A percentile compares a stretch with the other conserved stretches of the same genome.
Evolutionary conservation across 495 filamentous ascomycete genomes (phyloP).

Genomic region (Aspergillus cavernicola): DNA sequence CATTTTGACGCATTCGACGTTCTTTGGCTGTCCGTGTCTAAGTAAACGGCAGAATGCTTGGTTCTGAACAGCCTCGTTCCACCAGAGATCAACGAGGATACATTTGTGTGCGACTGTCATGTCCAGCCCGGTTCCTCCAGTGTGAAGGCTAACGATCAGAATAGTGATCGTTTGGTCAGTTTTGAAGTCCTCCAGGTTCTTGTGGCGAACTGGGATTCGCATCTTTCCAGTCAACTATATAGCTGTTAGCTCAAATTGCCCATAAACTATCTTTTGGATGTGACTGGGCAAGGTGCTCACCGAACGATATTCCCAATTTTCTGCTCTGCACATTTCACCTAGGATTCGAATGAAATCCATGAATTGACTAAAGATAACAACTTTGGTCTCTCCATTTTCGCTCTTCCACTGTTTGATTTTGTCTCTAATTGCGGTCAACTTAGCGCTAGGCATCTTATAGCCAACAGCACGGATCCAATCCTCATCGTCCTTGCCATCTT

Average conservation of each 20-base stretch:
- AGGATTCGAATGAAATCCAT: slow-evolving; percentile 30
- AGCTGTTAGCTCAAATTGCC: neutral
- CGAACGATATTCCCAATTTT: slow-evolving; percentile 23
- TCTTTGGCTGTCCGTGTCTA: slow-evolving; percentile 56
- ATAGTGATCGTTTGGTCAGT: slow-evolving; percentile 22
- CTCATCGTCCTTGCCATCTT: slow-evolving; percentile 7
- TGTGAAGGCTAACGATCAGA: slow-evolving; percentile 42
- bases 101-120: slow-evolving; percentile 54
- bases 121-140: slow-evolving; percentile 50
- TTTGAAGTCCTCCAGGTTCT: slow-evolving; percentile 27
- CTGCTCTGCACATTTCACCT: slow-evolving; percentile 18
- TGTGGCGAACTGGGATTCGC: slow-evolving; percentile 20
- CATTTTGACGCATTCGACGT: slow-evolving; percentile 52
- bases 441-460: slow-evolving; percentile 21
- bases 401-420: slow-evolving; percentile 32
- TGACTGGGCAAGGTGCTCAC: slow-evolving; percentile 16
- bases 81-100: slow-evolving; percentile 58
- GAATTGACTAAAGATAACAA: slow-evolving; percentile 44
- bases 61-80: slow-evolving; percentile 47
- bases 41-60: slow-evolving; percentile 62
- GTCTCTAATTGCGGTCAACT: slow-evolving; percentile 26
- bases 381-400: slow-evolving; percentile 28
- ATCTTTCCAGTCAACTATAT: slow-evolving; percentile 34
- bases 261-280: neutral
- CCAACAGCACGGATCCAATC: slow-evolving; percentile 29